These are phyloP conservation scores for Deuterostichococcus epilithicus DNA, from an alignment of 139 green algal species.

Conservation along the genomic window DNA sequence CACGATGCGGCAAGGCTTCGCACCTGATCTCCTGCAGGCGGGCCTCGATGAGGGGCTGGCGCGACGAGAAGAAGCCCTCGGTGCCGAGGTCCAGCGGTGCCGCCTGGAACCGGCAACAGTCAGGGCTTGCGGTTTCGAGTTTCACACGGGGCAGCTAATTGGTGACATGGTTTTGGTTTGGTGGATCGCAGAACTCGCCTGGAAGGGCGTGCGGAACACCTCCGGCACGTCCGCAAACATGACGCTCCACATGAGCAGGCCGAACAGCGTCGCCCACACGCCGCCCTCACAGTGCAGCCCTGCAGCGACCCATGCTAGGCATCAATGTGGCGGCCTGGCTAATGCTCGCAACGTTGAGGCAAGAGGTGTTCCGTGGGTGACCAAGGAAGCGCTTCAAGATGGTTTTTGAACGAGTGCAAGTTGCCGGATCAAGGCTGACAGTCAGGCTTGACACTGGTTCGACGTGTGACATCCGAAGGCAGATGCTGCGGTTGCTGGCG, in stretches of 20 bases:
- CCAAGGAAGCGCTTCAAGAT: no score
- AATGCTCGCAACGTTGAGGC: no score
- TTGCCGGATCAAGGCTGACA: no score
- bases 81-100: constrained; percentile 74
- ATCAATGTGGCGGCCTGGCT: no score
- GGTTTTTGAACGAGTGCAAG: no score
- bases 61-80: constrained; percentile 66
- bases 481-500: no score
- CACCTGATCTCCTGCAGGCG: constrained; percentile 41
- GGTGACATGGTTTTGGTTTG: no score
- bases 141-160: not conserved
- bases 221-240: constrained; percentile 63
- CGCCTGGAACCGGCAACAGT: constrained; percentile 65
- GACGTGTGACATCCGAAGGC: no score
- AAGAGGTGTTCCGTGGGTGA: no score
- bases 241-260: constrained; percentile 71
- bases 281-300: constrained; percentile 71
- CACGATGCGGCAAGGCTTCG: no score
- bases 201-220: constrained; percentile 53
- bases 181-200: no score
- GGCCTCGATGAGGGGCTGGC: constrained; percentile 44
- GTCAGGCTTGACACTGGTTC: no score
- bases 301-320: constrained; percentile 15
- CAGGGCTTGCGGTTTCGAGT: not conserved
- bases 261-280: constrained; percentile 78